Conservation (phyloP, 176 grass and related monocot genomes). For the Ampelocalamus luodianensis region DNA sequence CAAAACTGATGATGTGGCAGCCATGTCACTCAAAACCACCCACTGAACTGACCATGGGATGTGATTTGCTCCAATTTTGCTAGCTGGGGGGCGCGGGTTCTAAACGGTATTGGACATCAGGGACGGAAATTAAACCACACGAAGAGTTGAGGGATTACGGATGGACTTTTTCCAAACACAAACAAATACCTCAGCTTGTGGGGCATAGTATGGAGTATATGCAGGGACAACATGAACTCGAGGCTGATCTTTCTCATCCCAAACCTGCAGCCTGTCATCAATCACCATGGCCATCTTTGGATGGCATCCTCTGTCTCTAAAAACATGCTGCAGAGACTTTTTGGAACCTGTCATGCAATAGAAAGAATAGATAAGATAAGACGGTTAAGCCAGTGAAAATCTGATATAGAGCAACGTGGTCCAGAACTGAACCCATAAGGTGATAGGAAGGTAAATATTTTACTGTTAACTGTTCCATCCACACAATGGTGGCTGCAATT, state of each 20-base stretch:
- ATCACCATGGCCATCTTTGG: conserved; percentile 99
- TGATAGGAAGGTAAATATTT: conserved; percentile 6
- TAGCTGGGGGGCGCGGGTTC: too few species aligned
- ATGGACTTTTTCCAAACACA: too few species aligned
- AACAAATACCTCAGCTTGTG: conserved; percentile 86
- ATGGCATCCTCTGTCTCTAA: conserved; percentile 79
- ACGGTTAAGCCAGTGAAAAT: background rate
- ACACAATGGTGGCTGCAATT: background rate
- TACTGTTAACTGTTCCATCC: conserved; percentile 22
- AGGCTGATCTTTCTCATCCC: conserved; percentile 96
- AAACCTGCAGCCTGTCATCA: conserved; percentile 91
- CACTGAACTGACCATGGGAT: too few species aligned
- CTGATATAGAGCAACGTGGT: background rate
- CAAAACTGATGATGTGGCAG: too few species aligned
- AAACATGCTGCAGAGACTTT: conserved; percentile 91
- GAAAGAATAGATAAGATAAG: background rate
- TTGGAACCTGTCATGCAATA: conserved; percentile 56
- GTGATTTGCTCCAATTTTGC: too few species aligned
- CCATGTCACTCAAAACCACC: too few species aligned
- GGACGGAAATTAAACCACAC: too few species aligned
- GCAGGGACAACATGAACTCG: conserved; percentile 98
- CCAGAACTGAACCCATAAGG: background rate
- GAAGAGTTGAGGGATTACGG: too few species aligned
- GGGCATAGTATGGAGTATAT: conserved; percentile 90
- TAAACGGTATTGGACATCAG: too few species aligned